Evolutionary conservation across 805 yeast species (phyloP).

Genomic region (Saccharomycopsis vini): DNA sequence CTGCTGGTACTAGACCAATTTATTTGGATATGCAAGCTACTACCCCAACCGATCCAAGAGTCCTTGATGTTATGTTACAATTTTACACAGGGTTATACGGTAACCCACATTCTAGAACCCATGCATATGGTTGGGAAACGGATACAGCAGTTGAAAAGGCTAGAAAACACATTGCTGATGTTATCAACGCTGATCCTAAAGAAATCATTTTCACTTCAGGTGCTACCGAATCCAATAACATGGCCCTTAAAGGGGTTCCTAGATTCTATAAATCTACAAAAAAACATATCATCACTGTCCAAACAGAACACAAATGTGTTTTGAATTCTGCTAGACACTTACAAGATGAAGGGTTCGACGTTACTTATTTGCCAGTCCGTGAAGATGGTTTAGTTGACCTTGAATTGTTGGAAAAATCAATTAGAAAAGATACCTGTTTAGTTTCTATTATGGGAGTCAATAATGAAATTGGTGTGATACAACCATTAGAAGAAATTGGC

Average conservation of each 20-base stretch:
- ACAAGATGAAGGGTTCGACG: conserved; percentile 95
- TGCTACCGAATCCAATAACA: conserved; percentile 95
- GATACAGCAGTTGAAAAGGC: conserved; percentile 86
- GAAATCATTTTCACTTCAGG: conserved; percentile 96
- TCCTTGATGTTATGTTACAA: conserved; percentile 76
- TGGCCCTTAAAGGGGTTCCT: conserved; percentile 92
- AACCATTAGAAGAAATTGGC: conserved; percentile 93
- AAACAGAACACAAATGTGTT: conserved; percentile 99
- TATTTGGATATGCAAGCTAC: conserved; percentile 98
- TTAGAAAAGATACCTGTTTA: conserved; percentile 82
- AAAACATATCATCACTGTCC: conserved; percentile 89
- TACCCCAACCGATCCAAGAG: conserved; percentile 96
- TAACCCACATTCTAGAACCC: conserved; percentile 96
- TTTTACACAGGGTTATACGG: conserved; percentile 92
- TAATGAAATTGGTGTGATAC: conserved; percentile 96
- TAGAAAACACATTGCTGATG: conserved; percentile 68
- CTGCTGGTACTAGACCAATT: conserved; percentile 75
- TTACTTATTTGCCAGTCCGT: conserved; percentile 82
- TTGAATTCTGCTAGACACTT: conserved; percentile 89
- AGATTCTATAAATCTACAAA: conserved; percentile 85
- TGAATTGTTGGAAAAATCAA: conserved; percentile 70
- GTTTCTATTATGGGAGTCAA: conserved; percentile 96
- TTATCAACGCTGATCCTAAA: conserved; percentile 90
- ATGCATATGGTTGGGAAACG: conserved; percentile 98
- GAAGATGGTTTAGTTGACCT: conserved; percentile 71